Conservation (phyloP, 116 monocot genomes). For the Cymodocea nodosa region DNA sequence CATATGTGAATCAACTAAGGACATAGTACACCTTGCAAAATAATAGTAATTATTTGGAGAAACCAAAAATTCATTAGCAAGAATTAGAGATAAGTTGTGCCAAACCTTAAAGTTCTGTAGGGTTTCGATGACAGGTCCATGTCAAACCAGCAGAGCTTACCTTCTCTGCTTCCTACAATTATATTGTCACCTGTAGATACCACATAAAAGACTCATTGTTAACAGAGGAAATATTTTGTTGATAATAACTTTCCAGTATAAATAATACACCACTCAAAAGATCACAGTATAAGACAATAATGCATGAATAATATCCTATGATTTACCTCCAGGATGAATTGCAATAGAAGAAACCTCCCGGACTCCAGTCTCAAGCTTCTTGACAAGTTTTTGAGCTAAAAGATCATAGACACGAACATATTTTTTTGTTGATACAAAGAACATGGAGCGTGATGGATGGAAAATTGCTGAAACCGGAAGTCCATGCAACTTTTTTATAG, state of each 20-base stretch:
- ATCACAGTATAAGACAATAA: neutral
- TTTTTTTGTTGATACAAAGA: constrained; percentile 88
- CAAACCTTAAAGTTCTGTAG: constrained; percentile 76
- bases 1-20: too few relatives aligned
- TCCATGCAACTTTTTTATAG: constrained; percentile 71
- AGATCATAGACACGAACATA: constrained; percentile 86
- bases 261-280: neutral
- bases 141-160: constrained; percentile 98
- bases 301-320: neutral
- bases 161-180: constrained; percentile 95
- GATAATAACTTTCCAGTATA: neutral
- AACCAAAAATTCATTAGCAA: neutral
- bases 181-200: constrained; percentile 73
- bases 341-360: constrained; percentile 84
- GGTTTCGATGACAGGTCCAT: constrained; percentile 81
- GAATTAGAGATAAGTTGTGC: neutral
- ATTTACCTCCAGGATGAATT: constrained; percentile 74
- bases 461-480: constrained; percentile 80
- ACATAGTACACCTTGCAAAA: too few relatives aligned
- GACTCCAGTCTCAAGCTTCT: constrained; percentile 80
- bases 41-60: neutral
- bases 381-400: constrained; percentile 41
- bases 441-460: constrained; percentile 58
- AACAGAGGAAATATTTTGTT: neutral
- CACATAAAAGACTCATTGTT: neutral